Evolutionary conservation across 306 rosid genomes (phyloP), one percentile per base, ranked within the genome.

Genomic region (Cucumis hystrix): DNA sequence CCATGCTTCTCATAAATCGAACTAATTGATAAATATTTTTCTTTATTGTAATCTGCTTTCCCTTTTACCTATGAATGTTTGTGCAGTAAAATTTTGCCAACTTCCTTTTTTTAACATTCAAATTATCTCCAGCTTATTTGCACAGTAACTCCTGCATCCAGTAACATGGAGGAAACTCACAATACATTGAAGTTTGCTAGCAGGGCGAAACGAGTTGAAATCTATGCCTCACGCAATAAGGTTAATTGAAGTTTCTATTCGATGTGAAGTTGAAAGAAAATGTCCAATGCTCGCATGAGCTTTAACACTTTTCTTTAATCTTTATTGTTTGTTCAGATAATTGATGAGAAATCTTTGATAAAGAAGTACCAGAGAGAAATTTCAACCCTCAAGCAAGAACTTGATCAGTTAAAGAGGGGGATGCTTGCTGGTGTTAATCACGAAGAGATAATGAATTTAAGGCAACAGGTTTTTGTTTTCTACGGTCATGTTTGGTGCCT

Each of bases 131-230:
- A 96, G 99, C 99, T 96, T 84, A 96, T 96, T 85, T 96, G 99
- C 86, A 96, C 99, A 12, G 90, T 96, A 61, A 96, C 99, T 85
- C 99, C 99, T 14, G 99, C 99, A 64, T 91, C 98, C 79, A 96
- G 99, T 80, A 96, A 91, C 76, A 86, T 89, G 97, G 99, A 96
- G 93, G 99, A 96, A 88, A 96, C 99, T 81, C 99, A 96, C 86
- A 96, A 96, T 80, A 96, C 99, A 66, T 89, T 96, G 87, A 96
- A 96, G 88, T 96, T 96, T 82, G 99, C 99, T 77, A 96, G 89
- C 89, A 89, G 99, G 84, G 99, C 99, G 35, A 96, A 96, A 86
- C 90, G 92, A 73, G 99, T 96, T 75, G 99, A 96, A 87, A 96
- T 96, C 74, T 96, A 80, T 79, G 99, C 99, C 17, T 92, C 99